Evolutionary conservation across 1,284 basidiomycete species (phyloP), one percentile per base, ranked within the genome.

Genomic region (Leccinum pachyderme): DNA sequence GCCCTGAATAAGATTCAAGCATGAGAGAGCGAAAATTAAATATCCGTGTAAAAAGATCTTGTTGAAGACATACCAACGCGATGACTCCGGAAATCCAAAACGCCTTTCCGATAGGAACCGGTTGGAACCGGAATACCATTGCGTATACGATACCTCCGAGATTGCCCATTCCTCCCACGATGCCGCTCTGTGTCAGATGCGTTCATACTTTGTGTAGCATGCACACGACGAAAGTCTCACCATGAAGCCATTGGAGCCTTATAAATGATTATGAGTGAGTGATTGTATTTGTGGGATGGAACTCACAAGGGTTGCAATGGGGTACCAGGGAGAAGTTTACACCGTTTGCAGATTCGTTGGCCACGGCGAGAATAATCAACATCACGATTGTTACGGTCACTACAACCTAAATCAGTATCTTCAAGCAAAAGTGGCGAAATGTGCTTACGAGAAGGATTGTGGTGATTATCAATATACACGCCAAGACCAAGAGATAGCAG

Each of bases 291-390:
- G 9, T 0, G 7, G 15, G 3, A 18, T 12, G 2, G 28, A 15
- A 69, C 74, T 60, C 52, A 76, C 77, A 73, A 8, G 77, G 66
- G 54, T 78, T 79, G 61, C 79, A 80, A 61, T 82, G 81, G 0
- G 81, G 81, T 1, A 81, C 79, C 29, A 82, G 71, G 4, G 79
- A 71, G 61, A 83, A 84, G 62, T 79, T 81, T 3, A 77, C 75
- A 3, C 82, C 82, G 55, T 82, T 83, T 0, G 72, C 81, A 7
- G 76, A 67, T 60, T 82, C 79, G 27, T 59, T 61, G 22, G 53
- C 54, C 2, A 53, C 11, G 12, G 63, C 62, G 22, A 59, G 45
- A 18, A 69, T 43, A 28, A 58, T 28, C 5, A 69, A 58, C 44
- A 75, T 60, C 6, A 70, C 63, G 18, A 69, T 70, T 45, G 75